phyloP scores from a whole-genome alignment of 768 basidiomycete species.

The Podaxis sp. region DNA sequence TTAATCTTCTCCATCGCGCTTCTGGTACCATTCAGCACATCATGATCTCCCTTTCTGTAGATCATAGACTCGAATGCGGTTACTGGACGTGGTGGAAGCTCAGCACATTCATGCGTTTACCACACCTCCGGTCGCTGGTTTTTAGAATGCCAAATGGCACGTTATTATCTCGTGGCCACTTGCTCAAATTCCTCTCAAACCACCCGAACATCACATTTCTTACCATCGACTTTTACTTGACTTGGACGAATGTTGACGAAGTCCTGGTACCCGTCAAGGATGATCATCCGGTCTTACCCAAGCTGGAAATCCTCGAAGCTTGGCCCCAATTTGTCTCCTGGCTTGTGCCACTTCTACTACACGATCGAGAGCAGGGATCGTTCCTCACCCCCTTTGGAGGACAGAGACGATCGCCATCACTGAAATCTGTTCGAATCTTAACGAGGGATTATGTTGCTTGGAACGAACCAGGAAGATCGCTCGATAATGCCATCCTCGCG shows the following conservation, averaged over 20 bases:
- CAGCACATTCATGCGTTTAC: neutral
- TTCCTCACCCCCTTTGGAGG: neutral
- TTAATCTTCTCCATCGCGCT: neutral
- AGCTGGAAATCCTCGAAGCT: neutral
- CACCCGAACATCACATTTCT: neutral
- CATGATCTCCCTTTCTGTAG: neutral
- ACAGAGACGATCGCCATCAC: neutral
- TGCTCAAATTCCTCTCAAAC: neutral
- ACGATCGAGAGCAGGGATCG: neutral
- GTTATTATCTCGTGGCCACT: neutral
- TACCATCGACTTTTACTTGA: neutral
- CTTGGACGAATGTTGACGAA: neutral
- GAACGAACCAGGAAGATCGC: neutral
- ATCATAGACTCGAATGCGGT: neutral
- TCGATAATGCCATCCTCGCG: neutral
- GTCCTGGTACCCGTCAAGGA: neutral
- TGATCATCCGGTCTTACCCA: neutral
- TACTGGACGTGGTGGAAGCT: neutral
- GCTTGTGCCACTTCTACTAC: neutral
- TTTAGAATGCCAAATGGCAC: neutral
- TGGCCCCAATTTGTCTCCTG: neutral
- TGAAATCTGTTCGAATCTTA: neutral
- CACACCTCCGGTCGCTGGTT: neutral
- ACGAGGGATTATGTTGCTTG: neutral
- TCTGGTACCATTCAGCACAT: neutral